Base-by-base conservation (phyloP, 1,139 yeast species). In the Protomyces inundatus region DNA sequence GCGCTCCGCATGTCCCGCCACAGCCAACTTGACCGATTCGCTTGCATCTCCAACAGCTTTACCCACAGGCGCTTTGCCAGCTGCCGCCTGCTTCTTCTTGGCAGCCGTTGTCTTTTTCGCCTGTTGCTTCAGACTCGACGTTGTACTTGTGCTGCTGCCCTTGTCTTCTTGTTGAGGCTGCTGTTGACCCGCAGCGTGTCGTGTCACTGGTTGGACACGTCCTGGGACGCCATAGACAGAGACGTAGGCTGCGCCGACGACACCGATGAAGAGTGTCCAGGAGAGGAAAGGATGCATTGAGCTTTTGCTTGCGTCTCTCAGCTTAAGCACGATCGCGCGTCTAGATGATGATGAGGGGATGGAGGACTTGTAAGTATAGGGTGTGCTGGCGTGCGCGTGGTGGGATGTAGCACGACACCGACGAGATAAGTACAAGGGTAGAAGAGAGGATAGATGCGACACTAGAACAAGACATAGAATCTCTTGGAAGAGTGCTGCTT, bases 191-290 rank as follows among this genome's bases (percentile, higher is more conserved):
- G 23, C 23, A 23, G 23, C 1, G 23, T 23, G 23, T 23, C 23
- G 23, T 23, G 23, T 23, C 23, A 23, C 48, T 42, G n/a, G 23
- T 9, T 42, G n/a, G 39, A 55, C 4, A 14, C 36, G 10, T 16
- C 16, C 39, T 9, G 61, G 61, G 3, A 57, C 37, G 39, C 61
- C 61, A 14, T 35, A 48, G 32, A 57, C 23, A 10, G 54, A n/a
- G 55, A 57, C 5, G 52, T 57, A 57, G 9, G 48, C 61, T 36
- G 37, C 45, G 10, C 50, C 48, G 6, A 39, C 50, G 54, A 32
- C 35, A 14, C 40, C 48, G 14, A 50, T 32, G 33, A 57, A 23
- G 36, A 57, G 46, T 3, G 50, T 34, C 61, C 61, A 57, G 61
- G 55, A 48, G 34, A 57, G 33, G 10, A 57, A 6, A 4, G 61